Evolutionary conservation across 1,284 basidiomycete genomes (phyloP), one percentile per base, ranked within the genome.

Genomic region (Trichosporon ovoides): DNA sequence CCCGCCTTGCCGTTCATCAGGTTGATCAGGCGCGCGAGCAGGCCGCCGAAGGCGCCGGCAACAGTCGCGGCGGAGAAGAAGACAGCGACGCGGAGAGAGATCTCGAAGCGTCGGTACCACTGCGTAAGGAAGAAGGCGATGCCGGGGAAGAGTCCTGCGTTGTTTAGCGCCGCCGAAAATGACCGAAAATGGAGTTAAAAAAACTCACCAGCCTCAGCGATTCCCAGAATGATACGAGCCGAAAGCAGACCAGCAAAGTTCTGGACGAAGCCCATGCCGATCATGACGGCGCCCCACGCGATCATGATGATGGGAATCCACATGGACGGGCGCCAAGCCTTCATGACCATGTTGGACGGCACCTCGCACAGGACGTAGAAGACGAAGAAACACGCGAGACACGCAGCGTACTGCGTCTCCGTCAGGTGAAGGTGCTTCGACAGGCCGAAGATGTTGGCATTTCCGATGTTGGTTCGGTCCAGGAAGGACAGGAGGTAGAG

Each of bases 381-480:
- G 1, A 84, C 79, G 66, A 88, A 85, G 76, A 84, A 85, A 16
- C 65, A 56, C 19, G 67, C 65, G 12, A 70, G 50, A 56, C 66
- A 70, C 0, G 60, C 53, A 10, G 59, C 60, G 36, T 68, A 68
- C 52, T 70, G 35, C n/a, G 56, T 63, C 36, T 43, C 59, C 13
- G 62, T 57, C 9, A 79, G 72, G 24, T 57, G 33, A 20, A 67
- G 57, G 53, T 63, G 40, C 35, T 48, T 40, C 24, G 68, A 59
- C 37, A 68, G 60, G 11, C 79, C 60, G 64, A 66, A 67, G 72
- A 87, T 18, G 48, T 56, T 56, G 11, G 56, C 56, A 31, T 62
- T 55, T 70, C 87, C 88, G 63, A 90, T 87, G 65, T 86, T 87
- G 31, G 87, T 86, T 54, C 88, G 82, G 74, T 91, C 89, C 65